Evolutionary conservation across 805 yeast species (phyloP), one percentile per base, ranked within the genome.

Genomic region (Komagataella kurtzmanii): DNA sequence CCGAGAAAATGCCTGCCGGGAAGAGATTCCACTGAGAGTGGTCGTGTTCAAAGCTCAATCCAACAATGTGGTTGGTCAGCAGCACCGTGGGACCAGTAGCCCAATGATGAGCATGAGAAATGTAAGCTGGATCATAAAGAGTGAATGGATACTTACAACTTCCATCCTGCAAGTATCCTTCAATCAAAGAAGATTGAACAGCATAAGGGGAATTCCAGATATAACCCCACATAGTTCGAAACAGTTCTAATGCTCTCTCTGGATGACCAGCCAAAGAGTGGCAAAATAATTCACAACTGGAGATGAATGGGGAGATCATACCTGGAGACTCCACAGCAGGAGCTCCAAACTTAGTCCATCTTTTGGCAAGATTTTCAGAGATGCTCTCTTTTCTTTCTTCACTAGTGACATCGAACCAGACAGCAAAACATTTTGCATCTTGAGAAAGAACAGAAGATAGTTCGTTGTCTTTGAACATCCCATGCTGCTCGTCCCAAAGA

Each of bases 311-410:
- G 7, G 54, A 53, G 44, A 53, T 53, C 53, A 50, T 50, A 8
- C 52, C 52, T 6, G 44, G 49, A 19, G 48, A 47, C 46, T 53
- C 54, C 7, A 48, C 47, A n/a, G 45, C 47, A 10, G 49, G 50
- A 18, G 54, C 54, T 19, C 54, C 54, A 24, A 50, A 53, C 46
- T 53, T 52, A 24, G 51, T 53, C 54, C 54, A 53, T 6, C 51
- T 50, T 6, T 18, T 18, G 14, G 49, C 44, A n/a, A 53, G 46
- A 17, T 51, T 51, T 21, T 50, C 5, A 3, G 54, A 53, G 19
- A 53, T 50, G 3, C 49, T 23, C n/a, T 50, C 54, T 6, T 12
- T 24, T 45, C 47, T 50, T 12, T 50, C 49, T n/a, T 17, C 17
- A 5, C 46, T 24, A 7, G 53, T 46, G n/a, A 53, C 50, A 3